Evolutionary conservation across 2,329 filamentous ascomycete genomes (phyloP), one percentile per base, ranked within the genome.

Genomic region (Macrophomina tecta): DNA sequence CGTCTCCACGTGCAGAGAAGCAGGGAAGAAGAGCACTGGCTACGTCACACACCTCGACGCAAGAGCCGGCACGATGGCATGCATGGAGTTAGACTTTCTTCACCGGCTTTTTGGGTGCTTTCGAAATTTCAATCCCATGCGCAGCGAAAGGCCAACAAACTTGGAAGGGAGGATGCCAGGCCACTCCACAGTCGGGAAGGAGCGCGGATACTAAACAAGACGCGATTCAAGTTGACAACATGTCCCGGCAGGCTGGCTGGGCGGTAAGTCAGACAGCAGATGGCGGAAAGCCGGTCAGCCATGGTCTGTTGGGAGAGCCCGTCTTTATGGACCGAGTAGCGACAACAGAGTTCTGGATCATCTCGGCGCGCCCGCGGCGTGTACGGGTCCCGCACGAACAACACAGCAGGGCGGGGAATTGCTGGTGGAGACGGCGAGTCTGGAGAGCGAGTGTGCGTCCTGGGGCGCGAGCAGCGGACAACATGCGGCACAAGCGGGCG

Each of bases 381-480:
- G 32, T 49, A 62, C 58, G 58, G 58, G 58, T 36, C 58, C 45
- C 58, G 58, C 58, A 48, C 58, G 58, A 48, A 62, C 58, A 62
- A 62, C 58, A 62, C 58, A 62, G 58, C 58, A 62, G 30, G 58
- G 58, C 58, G 58, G 58, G 58, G 58, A 49, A 49, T 48, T 23
- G 30, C 16, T 38, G 45, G 58, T 62, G 58, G 58, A 48, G 56
- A 60, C 45, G 28, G n/a, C 23, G 58, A 49, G 56, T 61, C 58
- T 51, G 58, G 58, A 62, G 58, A 62, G 58, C 58, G 58, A 60
- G 56, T 60, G 28, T 14, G 56, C 56, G 40, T 40, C 30, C 56
- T 11, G 40, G 56, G 40, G 56, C 56, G 56, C 40, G 28, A 49
- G 58, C 58, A 51, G 58, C 42, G 42, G 45, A 45, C 58, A 49